Evolutionary conservation across 225 moss, liverwort and hornwort genomes (phyloP).

Genomic region (Takakia lepidozioides): DNA sequence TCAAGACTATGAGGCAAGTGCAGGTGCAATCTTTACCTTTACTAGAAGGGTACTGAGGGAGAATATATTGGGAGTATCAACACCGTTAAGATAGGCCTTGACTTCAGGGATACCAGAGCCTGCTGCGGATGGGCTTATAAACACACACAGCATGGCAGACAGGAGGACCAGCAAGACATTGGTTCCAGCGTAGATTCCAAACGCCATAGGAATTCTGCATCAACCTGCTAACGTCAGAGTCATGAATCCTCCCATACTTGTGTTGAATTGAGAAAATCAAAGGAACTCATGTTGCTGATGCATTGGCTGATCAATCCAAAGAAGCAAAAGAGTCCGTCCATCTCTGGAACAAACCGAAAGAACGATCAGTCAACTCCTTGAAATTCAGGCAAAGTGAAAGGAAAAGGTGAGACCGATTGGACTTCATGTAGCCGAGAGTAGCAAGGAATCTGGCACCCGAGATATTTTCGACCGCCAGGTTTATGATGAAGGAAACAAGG

Average conservation of each 20-base stretch:
- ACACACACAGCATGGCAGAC: slow-evolving; percentile 36
- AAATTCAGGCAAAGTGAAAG: too few relatives aligned
- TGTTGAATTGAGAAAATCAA: too few relatives aligned
- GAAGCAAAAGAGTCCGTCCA: too few relatives aligned
- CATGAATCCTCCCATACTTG: not conserved
- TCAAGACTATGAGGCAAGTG: too few relatives aligned
- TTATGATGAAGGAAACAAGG: slow-evolving; percentile 32
- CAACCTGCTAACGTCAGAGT: too few relatives aligned
- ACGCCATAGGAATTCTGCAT: slow-evolving; percentile 22
- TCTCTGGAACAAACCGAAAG: too few relatives aligned
- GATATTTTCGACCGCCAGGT: slow-evolving; percentile 46
- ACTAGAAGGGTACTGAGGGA: slow-evolving; percentile 31
- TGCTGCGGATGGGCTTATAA: slow-evolving; percentile 35
- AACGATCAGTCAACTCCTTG: too few relatives aligned
- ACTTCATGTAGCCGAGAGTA: slow-evolving; percentile 11
- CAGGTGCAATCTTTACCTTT: too few relatives aligned
- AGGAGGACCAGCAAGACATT: slow-evolving; percentile 25
- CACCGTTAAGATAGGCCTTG: slow-evolving; percentile 45
- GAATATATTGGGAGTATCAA: slow-evolving; percentile 47
- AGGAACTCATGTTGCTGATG: too few relatives aligned
- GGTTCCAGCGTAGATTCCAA: slow-evolving; percentile 17
- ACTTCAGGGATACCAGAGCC: slow-evolving; percentile 58
- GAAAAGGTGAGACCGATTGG: too few relatives aligned
- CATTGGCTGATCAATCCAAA: too few relatives aligned
- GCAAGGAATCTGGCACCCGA: slow-evolving; percentile 26